A percentile compares a stretch with the other conserved stretches of the same genome.
Evolutionary conservation across 371 early-diverging fungal species (phyloP).

Genomic region (Mucor irregularis): DNA sequence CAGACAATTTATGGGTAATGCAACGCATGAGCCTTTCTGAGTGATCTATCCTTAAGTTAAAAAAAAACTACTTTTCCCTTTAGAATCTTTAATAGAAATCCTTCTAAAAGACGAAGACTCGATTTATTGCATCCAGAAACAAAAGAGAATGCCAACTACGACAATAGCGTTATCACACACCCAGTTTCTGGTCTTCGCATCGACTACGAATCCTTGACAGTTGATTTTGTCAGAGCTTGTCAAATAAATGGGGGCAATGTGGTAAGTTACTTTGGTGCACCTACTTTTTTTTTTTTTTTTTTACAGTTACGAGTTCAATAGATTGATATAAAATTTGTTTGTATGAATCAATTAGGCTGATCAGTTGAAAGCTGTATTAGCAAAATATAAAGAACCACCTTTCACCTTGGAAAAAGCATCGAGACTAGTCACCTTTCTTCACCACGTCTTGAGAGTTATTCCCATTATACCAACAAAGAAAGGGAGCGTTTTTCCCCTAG

Average conservation of each 20-base stretch:
- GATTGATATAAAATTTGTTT: background rate
- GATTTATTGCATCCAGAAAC: slow-evolving; percentile 40
- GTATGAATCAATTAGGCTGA: slow-evolving; percentile 35
- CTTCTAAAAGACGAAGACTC: slow-evolving; percentile 39
- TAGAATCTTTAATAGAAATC: slow-evolving; percentile 38
- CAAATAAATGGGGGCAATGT: slow-evolving; percentile 31
- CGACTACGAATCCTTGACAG: slow-evolving; percentile 36
- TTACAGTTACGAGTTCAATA: too few relatives aligned
- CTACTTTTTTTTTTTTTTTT: background rate
- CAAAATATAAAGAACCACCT: slow-evolving; percentile 47
- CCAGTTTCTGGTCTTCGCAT: slow-evolving; percentile 25
- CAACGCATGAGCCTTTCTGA: too few relatives aligned
- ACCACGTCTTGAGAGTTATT: slow-evolving; percentile 30
- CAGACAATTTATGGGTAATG: slow-evolving; percentile 27
- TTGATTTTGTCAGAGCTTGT: slow-evolving; percentile 41
- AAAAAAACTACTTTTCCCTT: background rate
- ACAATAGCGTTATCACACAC: slow-evolving; percentile 25
- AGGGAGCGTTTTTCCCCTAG: slow-evolving; percentile 28
- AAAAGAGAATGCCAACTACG: slow-evolving; percentile 13
- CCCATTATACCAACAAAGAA: slow-evolving; percentile 22
- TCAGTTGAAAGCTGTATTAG: slow-evolving; percentile 40
- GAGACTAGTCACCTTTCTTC: slow-evolving; percentile 42
- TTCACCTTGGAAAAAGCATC: slow-evolving; percentile 39
- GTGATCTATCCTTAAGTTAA: too few relatives aligned
- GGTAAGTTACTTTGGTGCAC: background rate